These are phyloP conservation scores for Ananas comosus DNA, from an alignment of 176 grass and related monocot species.

Conservation along the genomic window DNA sequence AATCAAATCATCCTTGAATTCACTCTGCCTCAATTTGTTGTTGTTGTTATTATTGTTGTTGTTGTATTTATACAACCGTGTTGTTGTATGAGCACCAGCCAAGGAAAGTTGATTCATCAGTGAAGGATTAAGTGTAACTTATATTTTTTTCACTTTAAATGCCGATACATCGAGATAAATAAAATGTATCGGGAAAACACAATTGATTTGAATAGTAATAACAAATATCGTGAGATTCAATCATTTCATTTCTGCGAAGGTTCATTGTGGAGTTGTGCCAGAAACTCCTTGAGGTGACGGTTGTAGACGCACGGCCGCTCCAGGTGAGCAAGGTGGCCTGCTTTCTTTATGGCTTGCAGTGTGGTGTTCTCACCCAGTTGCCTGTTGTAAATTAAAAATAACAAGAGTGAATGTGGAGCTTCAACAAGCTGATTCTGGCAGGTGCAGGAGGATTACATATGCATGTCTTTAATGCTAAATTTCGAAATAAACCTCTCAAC, in stretches of 20 bases:
- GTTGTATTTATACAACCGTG: too few species aligned
- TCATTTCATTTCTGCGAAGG: constrained; percentile 24
- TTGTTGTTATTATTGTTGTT: too few species aligned
- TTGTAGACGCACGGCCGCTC: constrained; percentile 77
- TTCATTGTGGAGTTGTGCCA: constrained; percentile 38
- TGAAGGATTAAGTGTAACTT: too few species aligned
- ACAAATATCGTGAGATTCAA: neutral
- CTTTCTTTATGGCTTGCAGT: constrained; percentile 62
- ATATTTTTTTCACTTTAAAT: too few species aligned
- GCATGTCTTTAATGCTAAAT: too few species aligned
- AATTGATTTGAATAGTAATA: neutral
- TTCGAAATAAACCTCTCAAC: too few species aligned
- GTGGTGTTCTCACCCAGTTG: constrained; percentile 61
- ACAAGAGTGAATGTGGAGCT: neutral
- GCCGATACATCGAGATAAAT: neutral
- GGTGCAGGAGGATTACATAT: neutral
- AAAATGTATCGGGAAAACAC: neutral
- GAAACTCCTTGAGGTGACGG: constrained; percentile 50
- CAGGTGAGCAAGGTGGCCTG: constrained; percentile 67
- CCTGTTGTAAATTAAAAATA: constrained; percentile 19
- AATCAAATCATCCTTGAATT: too few species aligned
- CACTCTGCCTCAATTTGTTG: too few species aligned
- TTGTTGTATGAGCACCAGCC: too few species aligned
- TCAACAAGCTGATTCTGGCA: neutral
- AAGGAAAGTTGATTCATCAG: too few species aligned